phyloP scores from a whole-genome alignment of 345 rosid species.

The Pistacia atlantica region DNA sequence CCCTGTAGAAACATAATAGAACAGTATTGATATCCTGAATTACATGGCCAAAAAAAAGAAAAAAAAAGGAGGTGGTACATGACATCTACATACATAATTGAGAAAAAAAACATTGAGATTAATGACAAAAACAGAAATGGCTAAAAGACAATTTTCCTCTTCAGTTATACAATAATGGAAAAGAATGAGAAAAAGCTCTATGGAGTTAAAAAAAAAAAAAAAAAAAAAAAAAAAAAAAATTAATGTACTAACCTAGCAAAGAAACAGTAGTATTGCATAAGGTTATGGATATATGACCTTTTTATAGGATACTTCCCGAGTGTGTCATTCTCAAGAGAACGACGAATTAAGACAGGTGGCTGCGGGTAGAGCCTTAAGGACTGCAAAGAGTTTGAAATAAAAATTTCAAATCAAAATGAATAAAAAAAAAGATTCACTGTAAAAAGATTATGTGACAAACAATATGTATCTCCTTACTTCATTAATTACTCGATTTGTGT shows the following conservation, averaged over 20 bases:
- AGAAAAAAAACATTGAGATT: neutral
- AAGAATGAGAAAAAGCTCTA: neutral
- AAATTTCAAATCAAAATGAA: slow-evolving; percentile 8
- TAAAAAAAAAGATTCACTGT: neutral
- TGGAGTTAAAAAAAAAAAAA: neutral
- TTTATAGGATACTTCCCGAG: slow-evolving; percentile 84
- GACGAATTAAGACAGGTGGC: slow-evolving; percentile 95
- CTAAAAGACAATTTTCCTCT: neutral
- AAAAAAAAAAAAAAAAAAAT: no score
- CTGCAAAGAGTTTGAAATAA: slow-evolving; percentile 43
- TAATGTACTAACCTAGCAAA: neutral
- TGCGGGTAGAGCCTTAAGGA: slow-evolving; percentile 94
- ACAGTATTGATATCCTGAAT: neutral
- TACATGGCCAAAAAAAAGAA: no score
- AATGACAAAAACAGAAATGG: neutral
- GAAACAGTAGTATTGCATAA: neutral
- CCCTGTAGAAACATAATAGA: slow-evolving; percentile 41
- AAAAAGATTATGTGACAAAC: slow-evolving; percentile 5
- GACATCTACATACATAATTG: no score
- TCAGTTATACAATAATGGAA: neutral
- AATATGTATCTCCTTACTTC: slow-evolving; percentile 51
- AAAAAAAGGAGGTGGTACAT: no score
- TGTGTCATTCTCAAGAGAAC: slow-evolving; percentile 67
- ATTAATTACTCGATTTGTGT: slow-evolving; percentile 88
- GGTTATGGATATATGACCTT: slow-evolving; percentile 42